Evolutionary conservation across 805 yeast genomes (phyloP), one percentile per base, ranked within the genome.

Genomic region (Lipomyces lipofer): DNA sequence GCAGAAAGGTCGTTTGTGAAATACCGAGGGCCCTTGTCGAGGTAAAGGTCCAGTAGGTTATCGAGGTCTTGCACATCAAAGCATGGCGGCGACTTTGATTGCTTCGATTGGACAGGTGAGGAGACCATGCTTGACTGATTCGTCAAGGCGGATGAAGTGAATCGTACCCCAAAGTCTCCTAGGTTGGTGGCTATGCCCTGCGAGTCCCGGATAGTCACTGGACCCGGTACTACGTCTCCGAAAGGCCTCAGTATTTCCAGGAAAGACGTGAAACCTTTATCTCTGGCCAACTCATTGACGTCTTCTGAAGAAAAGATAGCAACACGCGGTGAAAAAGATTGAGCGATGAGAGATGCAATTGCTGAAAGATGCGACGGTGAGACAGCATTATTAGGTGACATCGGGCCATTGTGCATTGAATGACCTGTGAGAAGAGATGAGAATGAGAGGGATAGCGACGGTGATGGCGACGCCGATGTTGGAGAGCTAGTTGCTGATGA

Each of bases 101-200:
- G 51, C 39, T 7, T 51, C 36, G 35, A 15, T 38, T 40, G 47
- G 21, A 49, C 28, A 5, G 49, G 27, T 15, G 22, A 2, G 10
- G 32, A 25, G 19, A 19, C 10, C 4, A 42, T 28, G 4, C 32
- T 24, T 10, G 45, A 25, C 45, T 17, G 32, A 10, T 29, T 29
- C 30, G 39, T 21, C 13, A 48, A 27, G 15, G 32, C 33, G 15
- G 50, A 33, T 15, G 62, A 22, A 7, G 47, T 47, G 57, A 85
- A 85, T 45, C 86, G 72, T 29, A 85, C 71, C 19, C 83, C 81
- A 61, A 81, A 82, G 60, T 79, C 78, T 7, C 79, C 80, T 52
- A 78, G 75, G 3, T 70, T 72, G 50, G 74, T 71, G 17, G 83
- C 77, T 36, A 77, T 71, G 42, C 79, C 70, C 64, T 78, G 84